These are phyloP conservation scores for Heterobasidion parviporum DNA, from an alignment of 1,284 basidiomycete genomes.

Conservation along the genomic window DNA sequence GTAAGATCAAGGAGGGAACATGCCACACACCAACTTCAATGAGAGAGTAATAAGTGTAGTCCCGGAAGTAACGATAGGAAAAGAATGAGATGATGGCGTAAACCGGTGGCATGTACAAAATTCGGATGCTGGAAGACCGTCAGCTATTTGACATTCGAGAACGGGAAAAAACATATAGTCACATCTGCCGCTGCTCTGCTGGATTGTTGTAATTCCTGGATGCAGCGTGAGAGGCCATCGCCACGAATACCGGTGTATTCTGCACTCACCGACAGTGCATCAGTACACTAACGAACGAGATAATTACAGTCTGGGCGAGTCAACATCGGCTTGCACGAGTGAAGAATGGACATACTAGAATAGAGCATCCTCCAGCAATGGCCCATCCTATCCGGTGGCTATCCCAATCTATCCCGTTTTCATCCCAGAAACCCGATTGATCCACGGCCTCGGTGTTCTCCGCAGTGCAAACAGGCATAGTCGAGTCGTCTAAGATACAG, in stretches of 20 bases:
- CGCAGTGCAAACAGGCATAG: conserved; percentile 31
- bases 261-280: conserved; percentile 51
- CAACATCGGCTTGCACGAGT: neutral
- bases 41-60: conserved; percentile 77
- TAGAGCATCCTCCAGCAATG: conserved; percentile 57
- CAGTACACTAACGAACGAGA: conserved; percentile 46
- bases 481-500: no score
- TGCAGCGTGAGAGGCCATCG: neutral
- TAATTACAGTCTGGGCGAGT: conserved; percentile 44
- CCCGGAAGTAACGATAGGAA: conserved; percentile 78
- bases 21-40: conserved; percentile 53
- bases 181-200: conserved; percentile 72
- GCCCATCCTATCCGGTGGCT: conserved; percentile 68
- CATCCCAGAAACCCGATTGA: conserved; percentile 55
- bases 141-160: neutral
- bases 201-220: conserved; percentile 59
- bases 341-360: conserved; percentile 37
- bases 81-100: conserved; percentile 86
- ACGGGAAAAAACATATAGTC: conserved; percentile 16
- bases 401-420: conserved; percentile 46
- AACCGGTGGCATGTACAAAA: conserved; percentile 74
- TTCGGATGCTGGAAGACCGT: conserved; percentile 44
- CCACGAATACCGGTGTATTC: neutral
- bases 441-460: conserved; percentile 43
- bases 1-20: neutral